Evolutionary conservation across 306 rosid species (phyloP), one percentile per base, ranked within the genome.

Genomic region (Castanea crenata): DNA sequence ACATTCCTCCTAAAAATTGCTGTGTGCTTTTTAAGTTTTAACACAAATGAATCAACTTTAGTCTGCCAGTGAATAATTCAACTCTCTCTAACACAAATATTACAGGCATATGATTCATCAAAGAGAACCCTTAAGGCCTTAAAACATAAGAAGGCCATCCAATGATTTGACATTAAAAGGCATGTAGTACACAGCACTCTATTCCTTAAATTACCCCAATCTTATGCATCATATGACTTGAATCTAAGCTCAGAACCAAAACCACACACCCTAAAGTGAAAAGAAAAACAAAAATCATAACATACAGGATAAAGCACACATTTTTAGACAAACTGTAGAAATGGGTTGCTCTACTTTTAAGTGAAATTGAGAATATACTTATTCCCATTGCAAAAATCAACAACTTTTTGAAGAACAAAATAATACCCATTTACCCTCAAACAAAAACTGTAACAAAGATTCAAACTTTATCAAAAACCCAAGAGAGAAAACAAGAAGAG

Each of bases 401-500:
- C 15, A 32, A 35, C 14, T 49, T 49, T 68, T n/a, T n/a, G 72
- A 67, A 67, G 72, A 67, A 35, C 27, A 67, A 11, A 11, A 34
- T 18, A 18, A 19, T 21, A 63, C n/a, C 69, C 20, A 63, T 29
- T 63, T 63, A 11, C 69, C 69, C 69, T 62, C n/a, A 65, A 6
- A 58, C 64, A 58, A 10, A 21, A 58, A 9, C 64, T 3, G 64
- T 58, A 23, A 1, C 15, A 20, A 25, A 59, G 27, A 23, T 23
- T 27, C 65, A 20, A 67, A 35, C 16, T n/a, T 67, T 35, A 41
- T 41, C 38, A 15, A 61, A 25, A 61, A 61, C 67, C 32, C 69
- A 63, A 77, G 55, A 38, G 76, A 63, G 29, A 76, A 74, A 6
- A 69, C 71, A 65, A 78, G 65, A 57, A 57, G 31, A 14, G 16